These are phyloP conservation scores for Nidularia pulvinata DNA, from an alignment of 768 basidiomycete species.

Conservation along the genomic window DNA sequence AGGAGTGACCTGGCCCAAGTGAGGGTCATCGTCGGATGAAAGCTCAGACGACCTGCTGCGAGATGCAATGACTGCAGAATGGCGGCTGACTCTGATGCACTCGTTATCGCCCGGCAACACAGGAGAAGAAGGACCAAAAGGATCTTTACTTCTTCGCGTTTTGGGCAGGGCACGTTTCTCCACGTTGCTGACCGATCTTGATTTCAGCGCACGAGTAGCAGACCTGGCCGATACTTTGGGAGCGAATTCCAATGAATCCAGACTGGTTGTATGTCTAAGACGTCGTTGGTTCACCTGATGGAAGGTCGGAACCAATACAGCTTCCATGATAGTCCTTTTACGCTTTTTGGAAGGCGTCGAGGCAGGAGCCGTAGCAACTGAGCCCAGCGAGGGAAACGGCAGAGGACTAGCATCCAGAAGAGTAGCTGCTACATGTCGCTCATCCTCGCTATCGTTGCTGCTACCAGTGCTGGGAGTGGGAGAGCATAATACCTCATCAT, in stretches of 20 bases:
- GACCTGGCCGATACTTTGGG: not conserved
- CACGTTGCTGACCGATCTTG: not conserved
- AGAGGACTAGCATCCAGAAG: not conserved
- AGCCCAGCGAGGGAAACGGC: not conserved
- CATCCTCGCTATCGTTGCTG: conserved; percentile 29
- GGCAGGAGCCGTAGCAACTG: not conserved
- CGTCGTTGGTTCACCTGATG: not conserved
- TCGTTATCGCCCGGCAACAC: not conserved
- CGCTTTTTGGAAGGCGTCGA: conserved; percentile 33
- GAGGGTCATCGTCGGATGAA: conserved; percentile 69
- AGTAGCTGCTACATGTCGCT: conserved; percentile 15
- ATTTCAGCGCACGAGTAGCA: not conserved
- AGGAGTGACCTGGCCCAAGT: conserved; percentile 69
- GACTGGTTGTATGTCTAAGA: not conserved
- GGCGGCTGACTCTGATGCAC: not conserved
- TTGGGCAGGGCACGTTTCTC: not conserved
- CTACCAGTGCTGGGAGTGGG: conserved; percentile 6
- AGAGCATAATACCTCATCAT: not conserved
- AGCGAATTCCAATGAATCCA: not conserved
- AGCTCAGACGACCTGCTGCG: conserved; percentile 15
- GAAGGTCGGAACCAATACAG: conserved; percentile 23
- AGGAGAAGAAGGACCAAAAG: not conserved
- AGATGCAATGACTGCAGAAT: not conserved
- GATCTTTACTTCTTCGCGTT: not conserved
- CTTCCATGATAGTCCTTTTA: conserved; percentile 48